These are phyloP conservation scores for Trebouxia sp. DNA, from an alignment of 139 green algal species.

Conservation along the genomic window DNA sequence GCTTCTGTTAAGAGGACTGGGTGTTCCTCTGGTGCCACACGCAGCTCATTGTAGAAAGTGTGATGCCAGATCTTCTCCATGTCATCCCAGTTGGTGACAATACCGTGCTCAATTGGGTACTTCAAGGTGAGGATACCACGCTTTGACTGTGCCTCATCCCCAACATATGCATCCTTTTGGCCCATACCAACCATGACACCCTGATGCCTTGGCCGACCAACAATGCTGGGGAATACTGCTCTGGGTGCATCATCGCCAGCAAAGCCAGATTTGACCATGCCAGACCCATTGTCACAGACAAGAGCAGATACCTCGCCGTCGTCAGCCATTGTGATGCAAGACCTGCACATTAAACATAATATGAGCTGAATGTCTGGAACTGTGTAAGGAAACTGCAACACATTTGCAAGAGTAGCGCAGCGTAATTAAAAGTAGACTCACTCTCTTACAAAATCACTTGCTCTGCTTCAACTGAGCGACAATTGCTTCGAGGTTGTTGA, in stretches of 20 bases:
- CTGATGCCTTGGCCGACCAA: constrained; percentile 93
- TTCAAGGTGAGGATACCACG: constrained; percentile 95
- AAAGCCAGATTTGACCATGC: constrained; percentile 99
- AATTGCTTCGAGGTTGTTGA: constrained; percentile 8
- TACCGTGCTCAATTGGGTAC: constrained; percentile 98
- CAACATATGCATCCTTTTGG: constrained; percentile 97
- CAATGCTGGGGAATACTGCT: constrained; percentile 96
- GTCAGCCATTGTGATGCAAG: constrained; percentile 59
- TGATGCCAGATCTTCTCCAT: constrained; percentile 99
- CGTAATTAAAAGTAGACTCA: background rate
- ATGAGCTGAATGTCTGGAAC: no score
- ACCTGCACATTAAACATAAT: background rate
- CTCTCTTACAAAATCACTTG: background rate
- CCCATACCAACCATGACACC: constrained; percentile 93
- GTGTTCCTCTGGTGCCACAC: constrained; percentile 98
- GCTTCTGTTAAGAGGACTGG: constrained; percentile 99
- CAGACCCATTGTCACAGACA: constrained; percentile 98
- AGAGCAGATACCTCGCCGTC: constrained; percentile 91
- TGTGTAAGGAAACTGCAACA: no score
- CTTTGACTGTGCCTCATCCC: constrained; percentile 98
- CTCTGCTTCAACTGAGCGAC: constrained; percentile 9
- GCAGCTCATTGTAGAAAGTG: constrained; percentile 99
- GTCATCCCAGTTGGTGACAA: constrained; percentile 99
- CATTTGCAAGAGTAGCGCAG: background rate
- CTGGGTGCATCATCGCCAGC: constrained; percentile 96